Evolutionary conservation across 345 rosid species (phyloP).

Genomic region (Lepidium aucheri): DNA sequence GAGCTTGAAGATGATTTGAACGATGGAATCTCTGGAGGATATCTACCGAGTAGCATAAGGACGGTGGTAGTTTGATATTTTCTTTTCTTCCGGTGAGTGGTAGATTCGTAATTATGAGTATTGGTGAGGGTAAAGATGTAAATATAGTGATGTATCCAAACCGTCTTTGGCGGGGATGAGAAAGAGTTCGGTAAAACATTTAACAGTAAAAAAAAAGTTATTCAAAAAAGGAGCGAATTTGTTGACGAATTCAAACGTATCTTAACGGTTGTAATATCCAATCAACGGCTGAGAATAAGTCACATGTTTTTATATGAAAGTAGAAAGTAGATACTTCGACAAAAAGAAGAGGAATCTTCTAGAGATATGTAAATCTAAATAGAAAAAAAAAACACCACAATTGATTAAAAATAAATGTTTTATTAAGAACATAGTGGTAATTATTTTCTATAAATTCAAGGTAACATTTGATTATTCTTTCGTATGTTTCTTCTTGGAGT

Average conservation of each 20-base stretch:
- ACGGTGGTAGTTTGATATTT: slow-evolving; percentile 42
- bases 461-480: slow-evolving; percentile 19
- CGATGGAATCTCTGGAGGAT: slow-evolving; percentile 35
- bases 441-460: background rate
- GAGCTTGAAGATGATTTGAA: slow-evolving; percentile 39
- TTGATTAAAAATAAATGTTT: background rate
- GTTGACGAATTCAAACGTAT: too few species aligned
- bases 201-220: slow-evolving; percentile 17
- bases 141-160: slow-evolving; percentile 29
- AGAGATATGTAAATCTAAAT: background rate
- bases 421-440: background rate
- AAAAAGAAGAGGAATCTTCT: slow-evolving; percentile 1
- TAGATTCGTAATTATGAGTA: slow-evolving; percentile 12
- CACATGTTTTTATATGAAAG: background rate
- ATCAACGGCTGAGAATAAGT: slow-evolving; percentile 26
- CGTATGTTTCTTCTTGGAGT: slow-evolving; percentile 27
- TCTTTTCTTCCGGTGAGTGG: background rate
- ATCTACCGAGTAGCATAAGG: slow-evolving; percentile 53
- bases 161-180: slow-evolving; percentile 42
- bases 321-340: slow-evolving; percentile 5
- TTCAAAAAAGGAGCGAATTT: background rate
- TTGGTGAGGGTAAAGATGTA: slow-evolving; percentile 41
- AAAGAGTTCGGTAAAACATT: slow-evolving; percentile 27
- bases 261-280: slow-evolving; percentile 16
- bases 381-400: background rate